Evolutionary conservation across 1,139 yeast genomes (phyloP).

Genomic region (Saccharomyces pastorianus): DNA sequence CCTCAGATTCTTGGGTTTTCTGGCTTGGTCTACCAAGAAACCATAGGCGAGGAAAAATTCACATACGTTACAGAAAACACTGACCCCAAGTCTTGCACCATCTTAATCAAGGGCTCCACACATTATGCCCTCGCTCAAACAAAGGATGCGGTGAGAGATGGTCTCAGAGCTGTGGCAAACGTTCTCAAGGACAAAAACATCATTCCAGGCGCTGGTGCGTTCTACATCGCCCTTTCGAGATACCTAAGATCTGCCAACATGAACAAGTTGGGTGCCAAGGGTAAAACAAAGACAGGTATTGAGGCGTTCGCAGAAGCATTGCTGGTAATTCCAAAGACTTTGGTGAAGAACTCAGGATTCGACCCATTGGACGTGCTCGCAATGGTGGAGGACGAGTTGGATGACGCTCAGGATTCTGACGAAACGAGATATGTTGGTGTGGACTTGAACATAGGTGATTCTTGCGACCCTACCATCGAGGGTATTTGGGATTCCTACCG

Average conservation of each 20-base stretch:
- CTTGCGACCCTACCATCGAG: conserved; percentile 88
- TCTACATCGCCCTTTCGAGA: conserved; percentile 73
- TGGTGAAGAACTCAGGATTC: conserved; percentile 86
- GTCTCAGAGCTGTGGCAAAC: conserved; percentile 88
- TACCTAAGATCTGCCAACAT: conserved; percentile 45
- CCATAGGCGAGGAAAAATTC: conserved; percentile 94
- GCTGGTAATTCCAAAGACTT: conserved; percentile 84
- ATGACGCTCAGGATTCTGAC: conserved; percentile 32
- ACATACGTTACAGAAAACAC: conserved; percentile 89
- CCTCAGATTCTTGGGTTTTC: conserved; percentile 83
- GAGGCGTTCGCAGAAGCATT: conserved; percentile 91
- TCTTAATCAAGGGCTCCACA: conserved; percentile 89
- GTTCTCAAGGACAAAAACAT: conserved; percentile 78
- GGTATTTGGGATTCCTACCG: conserved; percentile 97
- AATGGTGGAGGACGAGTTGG: conserved; percentile 81
- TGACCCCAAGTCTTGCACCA: conserved; percentile 87
- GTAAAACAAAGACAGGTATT: conserved; percentile 83
- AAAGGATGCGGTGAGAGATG: conserved; percentile 95
- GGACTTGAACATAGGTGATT: conserved; percentile 85
- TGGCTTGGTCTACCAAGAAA: conserved; percentile 85
- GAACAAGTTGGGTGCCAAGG: conserved; percentile 56
- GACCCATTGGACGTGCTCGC: conserved; percentile 87
- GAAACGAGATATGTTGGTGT: conserved; percentile 85
- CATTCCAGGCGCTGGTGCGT: conserved; percentile 97
- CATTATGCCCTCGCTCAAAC: conserved; percentile 83